Evolutionary conservation across 768 basidiomycete genomes (phyloP), one percentile per base, ranked within the genome.

Genomic region (Polyporus arcularius): DNA sequence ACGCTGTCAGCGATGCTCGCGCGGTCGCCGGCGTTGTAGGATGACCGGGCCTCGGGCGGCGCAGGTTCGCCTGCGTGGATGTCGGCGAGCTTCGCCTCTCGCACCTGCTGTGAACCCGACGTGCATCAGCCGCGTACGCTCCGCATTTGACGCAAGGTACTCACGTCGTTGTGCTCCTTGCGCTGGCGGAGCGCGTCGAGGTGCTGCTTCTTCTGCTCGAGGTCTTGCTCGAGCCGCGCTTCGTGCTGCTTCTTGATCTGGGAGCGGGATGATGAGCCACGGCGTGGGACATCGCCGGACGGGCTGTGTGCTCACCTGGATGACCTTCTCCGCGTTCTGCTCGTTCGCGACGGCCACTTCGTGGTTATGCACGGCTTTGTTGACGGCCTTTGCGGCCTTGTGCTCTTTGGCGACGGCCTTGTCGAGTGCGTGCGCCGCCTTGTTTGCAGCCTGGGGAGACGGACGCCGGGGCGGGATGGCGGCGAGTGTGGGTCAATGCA

Each of bases 381-480:
- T 80, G 50, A 86, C 71, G 26, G 78, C 76, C 56, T 79, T 76
- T n/a, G 80, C 76, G 4, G 78, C 73, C 61, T 78, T 78, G 62
- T 82, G 76, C 70, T 89, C 85, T 51, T 75, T 73, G 65, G 79
- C 78, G 61, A 80, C 76, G 52, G 80, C 73, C 68, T 84, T 85
- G 40, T 78, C 77, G 60, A 78, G 72, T 5, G 71, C 57, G 65
- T 81, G 80, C 46, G 79, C 75, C 9, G 82, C 78, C 65, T 83
- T 82, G n/a, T 78, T 74, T 21, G 72, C 74, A 4, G 70, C 72
- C 83, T 85, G 67, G 48, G 26, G 21, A 26, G 21, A 26, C 21
- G 21, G 6, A 31, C 16, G 45, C 41, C 16, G 46, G 15, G 35
- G 48, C 26, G 12, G 5, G 14, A 26, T 16, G n/a, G 55, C 48